Base-by-base conservation (phyloP, 148 eudicot species). In the Amaranthus palmeri region DNA sequence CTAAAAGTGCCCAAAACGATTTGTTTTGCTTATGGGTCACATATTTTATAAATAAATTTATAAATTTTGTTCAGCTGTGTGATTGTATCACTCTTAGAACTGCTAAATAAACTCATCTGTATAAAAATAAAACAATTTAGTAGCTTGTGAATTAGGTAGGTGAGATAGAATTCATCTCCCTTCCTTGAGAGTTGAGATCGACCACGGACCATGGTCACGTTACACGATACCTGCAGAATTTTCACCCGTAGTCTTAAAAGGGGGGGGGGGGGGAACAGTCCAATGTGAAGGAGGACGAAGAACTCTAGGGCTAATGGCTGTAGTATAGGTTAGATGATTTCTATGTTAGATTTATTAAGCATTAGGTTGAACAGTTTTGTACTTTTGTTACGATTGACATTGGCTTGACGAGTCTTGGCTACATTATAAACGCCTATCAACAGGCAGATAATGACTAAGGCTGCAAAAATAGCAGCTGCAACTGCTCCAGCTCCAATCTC, bases 391-490 rank as follows among this genome's bases (percentile, higher is more conserved):
- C 77, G 73, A 13, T 68, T 74, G 49, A 67, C 54, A 46, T 87
- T 85, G 43, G 77, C 75, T 55, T 61, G 79, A 46, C 87, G 81
- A 5, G 80, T 84, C 74, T 75, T 69, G 67, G 69, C 68, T 10
- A 80, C 79, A 61, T 86, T 85, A 78, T 78, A 90, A 60, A 71
- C 81, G 4, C 86, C 87, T 82, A 88, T 78, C 0, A 81, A 91
- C 58, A 84, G 55, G 36, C 82, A 45, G 67, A 78, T 69, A 2
- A 76, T 81, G 57, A 80, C 74, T 6, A 82, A 70, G n/a, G 81
- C 67, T 10, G 80, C 82, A 53, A 86, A 56, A 2, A 79, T 55
- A 10, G 85, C 81, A 11, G 65, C 82, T 70, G 62, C 80, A 61
- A 83, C 66, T 13, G 72, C 70, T 12, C 82, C 80, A 1, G 80